Percentiles rank a stretch among this genome's conserved stretches.
Conservation (phyloP, 2,329 filamentous ascomycete species). For the Trichoderma sp. region DNA sequence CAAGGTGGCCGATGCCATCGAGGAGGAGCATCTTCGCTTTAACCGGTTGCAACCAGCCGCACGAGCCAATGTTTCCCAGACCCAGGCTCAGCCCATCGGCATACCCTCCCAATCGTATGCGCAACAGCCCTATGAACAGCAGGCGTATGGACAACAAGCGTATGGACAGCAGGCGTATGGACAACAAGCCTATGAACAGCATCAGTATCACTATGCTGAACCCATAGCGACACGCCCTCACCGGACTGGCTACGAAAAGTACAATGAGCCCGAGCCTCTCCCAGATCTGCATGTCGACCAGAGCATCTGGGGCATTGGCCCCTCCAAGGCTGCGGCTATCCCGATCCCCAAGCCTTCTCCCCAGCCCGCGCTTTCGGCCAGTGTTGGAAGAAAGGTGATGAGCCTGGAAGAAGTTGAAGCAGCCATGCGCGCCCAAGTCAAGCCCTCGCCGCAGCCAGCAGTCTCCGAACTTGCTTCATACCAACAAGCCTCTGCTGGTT, state of each 20-base stretch:
- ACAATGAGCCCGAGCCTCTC: slow-evolving; percentile 79
- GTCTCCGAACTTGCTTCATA: slow-evolving; percentile 36
- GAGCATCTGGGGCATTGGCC: slow-evolving; percentile 83
- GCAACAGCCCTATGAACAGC: slow-evolving; percentile 26
- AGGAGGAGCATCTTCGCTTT: slow-evolving; percentile 87
- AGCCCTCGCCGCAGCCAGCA: slow-evolving; percentile 47
- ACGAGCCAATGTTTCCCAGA: slow-evolving; percentile 35
- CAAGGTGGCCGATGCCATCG: slow-evolving; percentile 79
- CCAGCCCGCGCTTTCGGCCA: slow-evolving; percentile 29
- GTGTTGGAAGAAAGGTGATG: slow-evolving; percentile 73
- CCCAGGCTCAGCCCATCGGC: slow-evolving; percentile 37
- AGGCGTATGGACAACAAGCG: background rate
- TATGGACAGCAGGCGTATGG: background rate
- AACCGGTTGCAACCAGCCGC: slow-evolving; percentile 68
- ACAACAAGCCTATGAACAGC: background rate
- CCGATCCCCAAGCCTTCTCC: slow-evolving; percentile 4
- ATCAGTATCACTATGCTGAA: slow-evolving; percentile 34
- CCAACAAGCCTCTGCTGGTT: slow-evolving; percentile 31
- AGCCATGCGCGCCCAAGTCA: slow-evolving; percentile 74
- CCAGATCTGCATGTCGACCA: slow-evolving; percentile 91
- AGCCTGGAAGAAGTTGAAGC: slow-evolving; percentile 97
- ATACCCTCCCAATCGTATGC: slow-evolving; percentile 31
- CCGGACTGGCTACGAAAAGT: slow-evolving; percentile 88
- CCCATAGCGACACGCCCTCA: slow-evolving; percentile 59
- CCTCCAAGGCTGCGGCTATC: slow-evolving; percentile 43